These are phyloP conservation scores for Globisporangium acanthophoron DNA, from an alignment of 352 stramenopile genomes.

Conservation along the genomic window DNA sequence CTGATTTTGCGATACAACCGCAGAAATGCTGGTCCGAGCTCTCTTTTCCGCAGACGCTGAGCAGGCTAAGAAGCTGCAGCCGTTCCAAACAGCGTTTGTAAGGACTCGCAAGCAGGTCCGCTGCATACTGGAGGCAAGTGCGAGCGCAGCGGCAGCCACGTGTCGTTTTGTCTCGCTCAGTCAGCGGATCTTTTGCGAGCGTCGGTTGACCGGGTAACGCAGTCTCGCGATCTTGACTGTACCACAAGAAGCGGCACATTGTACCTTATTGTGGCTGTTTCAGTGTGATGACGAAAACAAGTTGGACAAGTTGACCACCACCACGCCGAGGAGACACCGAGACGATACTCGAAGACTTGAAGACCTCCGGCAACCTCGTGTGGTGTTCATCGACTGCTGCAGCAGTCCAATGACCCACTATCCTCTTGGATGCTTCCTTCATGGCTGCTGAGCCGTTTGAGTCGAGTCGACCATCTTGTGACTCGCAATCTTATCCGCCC, in stretches of 20 bases:
- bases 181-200: not conserved
- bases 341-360: no score
- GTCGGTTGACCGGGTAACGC: not conserved
- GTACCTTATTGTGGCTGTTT: not conserved
- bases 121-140: constrained; percentile 9
- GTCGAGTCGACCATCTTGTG: not conserved
- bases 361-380: no score
- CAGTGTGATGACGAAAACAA: not conserved
- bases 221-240: not conserved
- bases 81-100: not conserved
- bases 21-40: constrained; percentile 1
- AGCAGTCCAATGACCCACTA: no score
- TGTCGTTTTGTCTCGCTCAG: constrained; percentile 1
- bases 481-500: not conserved
- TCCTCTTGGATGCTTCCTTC: no score
- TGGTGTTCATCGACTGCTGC: no score
- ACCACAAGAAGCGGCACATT: not conserved
- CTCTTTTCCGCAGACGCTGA: constrained; percentile 13
- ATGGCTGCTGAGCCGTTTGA: not conserved
- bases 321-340: no score
- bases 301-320: no score
- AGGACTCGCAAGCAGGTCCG: constrained; percentile 1
- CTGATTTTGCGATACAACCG: not conserved
- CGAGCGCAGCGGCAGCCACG: constrained; percentile 3
- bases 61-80: not conserved